Base-by-base conservation (phyloP, 2,329 filamentous ascomycete genomes). In the Aspergillus fructus region DNA sequence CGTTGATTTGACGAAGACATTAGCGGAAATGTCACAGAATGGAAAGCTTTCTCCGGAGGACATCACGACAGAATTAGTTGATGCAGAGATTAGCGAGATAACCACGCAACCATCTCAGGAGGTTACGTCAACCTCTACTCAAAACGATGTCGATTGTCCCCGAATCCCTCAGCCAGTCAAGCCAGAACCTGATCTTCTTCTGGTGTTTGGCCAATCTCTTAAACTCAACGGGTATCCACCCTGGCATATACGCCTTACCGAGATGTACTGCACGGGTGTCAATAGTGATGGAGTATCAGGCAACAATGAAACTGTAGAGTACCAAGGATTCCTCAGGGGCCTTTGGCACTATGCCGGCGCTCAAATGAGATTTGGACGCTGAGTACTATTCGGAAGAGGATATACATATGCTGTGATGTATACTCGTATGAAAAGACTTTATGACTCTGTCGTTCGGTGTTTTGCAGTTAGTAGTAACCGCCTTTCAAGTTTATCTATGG, bases 11-110 rank as follows among this genome's bases (percentile, higher is more conserved):
- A 99, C 94, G 42, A 91, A 93, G 70, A 97, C 96, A 1, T 81
- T 99, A 21, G 86, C 93, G 5, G 91, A 96, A 70, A 97, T 99
- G 94, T 90, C 91, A 6, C 94, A 97, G 74, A 87, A 88, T 65
- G 87, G 87, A 58, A 97, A 96, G 75, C 82, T 99, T 13, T 85
- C 85, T 2, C 84, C 90, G 1, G 81, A 85, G 33, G 93, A 99
- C 71, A 93, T 99, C 68, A 92, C 87, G 56, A 82, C 84, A 50
- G 91, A 97, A 61, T 79, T 99, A 50, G 87, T 99, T 52, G 92
- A 97, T 69, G 89, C 91, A 4, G 94, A 99, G 75, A 83, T 99
- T 50, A 89, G 76, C 45, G 85, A 87, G 57, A 83, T 83, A 51
- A 74, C 68, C 15, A 70, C 69, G 1, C 69, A 66, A n/a, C 73